Evolutionary conservation across 2,329 filamentous ascomycete genomes (phyloP).

Genomic region (Cladophialophora psammophila): DNA sequence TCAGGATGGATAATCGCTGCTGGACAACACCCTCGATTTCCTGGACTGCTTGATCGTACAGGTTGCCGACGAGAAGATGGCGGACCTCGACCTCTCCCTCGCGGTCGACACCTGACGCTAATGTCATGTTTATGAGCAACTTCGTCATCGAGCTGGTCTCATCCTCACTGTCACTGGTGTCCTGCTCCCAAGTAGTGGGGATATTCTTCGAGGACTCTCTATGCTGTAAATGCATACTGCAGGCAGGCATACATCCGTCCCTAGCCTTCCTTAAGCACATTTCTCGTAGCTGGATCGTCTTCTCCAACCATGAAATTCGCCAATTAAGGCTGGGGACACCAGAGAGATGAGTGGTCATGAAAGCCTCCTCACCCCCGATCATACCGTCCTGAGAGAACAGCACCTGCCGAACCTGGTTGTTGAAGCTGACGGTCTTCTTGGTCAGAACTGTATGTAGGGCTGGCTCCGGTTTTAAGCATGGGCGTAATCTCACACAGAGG

Average conservation of each 20-base stretch:
- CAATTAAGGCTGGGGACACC: not conserved
- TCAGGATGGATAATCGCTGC: not conserved
- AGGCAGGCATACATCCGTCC: not conserved
- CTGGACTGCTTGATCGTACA: not conserved
- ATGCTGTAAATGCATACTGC: not conserved
- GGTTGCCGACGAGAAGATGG: not conserved
- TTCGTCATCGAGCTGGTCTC: not conserved
- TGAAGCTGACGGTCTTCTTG: slow-evolving; percentile 7
- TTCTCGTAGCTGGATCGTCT: not conserved
- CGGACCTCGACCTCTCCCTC: not conserved
- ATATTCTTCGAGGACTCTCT: not conserved
- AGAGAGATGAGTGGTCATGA: not conserved
- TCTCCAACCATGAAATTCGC: not conserved
- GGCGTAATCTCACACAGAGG: not conserved
- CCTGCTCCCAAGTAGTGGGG: not conserved
- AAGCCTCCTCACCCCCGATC: not conserved
- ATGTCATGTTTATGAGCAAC: not conserved
- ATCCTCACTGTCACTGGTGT: not conserved
- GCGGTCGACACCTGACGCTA: not conserved
- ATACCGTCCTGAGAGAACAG: not conserved
- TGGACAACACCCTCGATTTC: not conserved
- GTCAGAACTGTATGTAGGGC: too few species aligned
- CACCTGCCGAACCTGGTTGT: not conserved
- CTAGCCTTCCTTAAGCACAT: not conserved
- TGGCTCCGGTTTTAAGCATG: not conserved